Evolutionary conservation across 106 monocot species (phyloP), one percentile per base, ranked within the genome.

Genomic region (Acanthochlamys bracteata): DNA sequence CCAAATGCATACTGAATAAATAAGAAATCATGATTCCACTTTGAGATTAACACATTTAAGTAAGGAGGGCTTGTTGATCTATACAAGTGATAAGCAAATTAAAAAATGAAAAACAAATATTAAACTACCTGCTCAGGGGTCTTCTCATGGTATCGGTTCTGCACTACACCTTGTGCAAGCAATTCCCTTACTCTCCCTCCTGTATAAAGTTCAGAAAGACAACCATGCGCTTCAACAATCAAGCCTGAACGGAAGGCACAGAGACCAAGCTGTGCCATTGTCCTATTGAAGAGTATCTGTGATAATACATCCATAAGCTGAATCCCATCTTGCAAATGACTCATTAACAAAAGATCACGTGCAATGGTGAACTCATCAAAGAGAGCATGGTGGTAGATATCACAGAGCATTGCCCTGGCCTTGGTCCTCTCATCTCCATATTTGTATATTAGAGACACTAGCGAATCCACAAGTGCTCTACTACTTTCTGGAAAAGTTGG

Each of bases 101-200:
- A n/a, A n/a, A n/a, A n/a, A n/a, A n/a, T n/a, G n/a, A n/a, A n/a
- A n/a, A n/a, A n/a, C n/a, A n/a, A n/a, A n/a, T n/a, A n/a, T n/a
- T n/a, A n/a, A n/a, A n/a, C n/a, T 78, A 95, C 95, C 95, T 95
- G 90, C 71, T 95, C 95, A 63, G 87, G 95, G 55, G 90, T 90
- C 73, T 95, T 95, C 71, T 95, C 95, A 78, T 95, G 90, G 65
- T 90, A 95, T 8, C 95, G 84, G 58, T 74, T 90, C 64, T 90
- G 95, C 56, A 70, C 72, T 39, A 95, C 60, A 55, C 95, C 95
- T 78, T 95, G 95, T 14, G 95, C 95, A 67, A 95, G 84, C 56
- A 95, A 80, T 55, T 95, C 95, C 60, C 82, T 95, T 62, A 95
- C 95, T 58, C 82, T 82, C 24, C 95, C 95, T 25, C 80, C 84